Base-by-base conservation (phyloP, 441 rosid species). In the Bruguiera hainesii region DNA sequence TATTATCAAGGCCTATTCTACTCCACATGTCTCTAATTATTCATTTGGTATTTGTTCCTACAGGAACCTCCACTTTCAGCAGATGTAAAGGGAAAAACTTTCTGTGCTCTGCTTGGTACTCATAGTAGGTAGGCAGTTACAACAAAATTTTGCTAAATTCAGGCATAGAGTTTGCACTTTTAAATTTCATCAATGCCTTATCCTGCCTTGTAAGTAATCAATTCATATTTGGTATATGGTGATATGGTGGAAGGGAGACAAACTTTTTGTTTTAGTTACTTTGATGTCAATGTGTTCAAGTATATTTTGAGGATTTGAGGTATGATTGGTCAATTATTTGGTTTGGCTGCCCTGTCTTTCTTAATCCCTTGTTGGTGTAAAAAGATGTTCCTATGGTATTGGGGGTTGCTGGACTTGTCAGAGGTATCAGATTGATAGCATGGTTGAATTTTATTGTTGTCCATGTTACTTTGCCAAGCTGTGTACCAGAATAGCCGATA, bases 11-110 rank as follows among this genome's bases (percentile, higher is more conserved):
- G 46, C 61, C 52, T 53, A 50, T 73, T 19, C 19, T 56, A 28
- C 15, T 58, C 61, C 55, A 31, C 63, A 61, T 65, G 33, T 66
- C 70, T 21, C 70, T 62, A 33, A 60, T 60, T 50, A 61, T 21
- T 61, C 48, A 20, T 5, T 19, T 64, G 60, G 16, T 23, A 60
- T 76, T 60, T 71, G 60, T 61, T 37, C 63, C 74, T 73, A 56
- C 78, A 92, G 99, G 95, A 95, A 59, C 95, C 89, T 48, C 93
- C 97, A 74, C 86, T 95, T 71, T 93, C 99, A 68, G 79, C 89
- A 71, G 97, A 92, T 79, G 81, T 87, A 51, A 89, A 83, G 74
- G 99, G 99, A 61, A 80, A 90, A 82, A 85, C 80, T 25, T 95
- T 92, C 76, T 71, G 76, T 73, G 86, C 95, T 74, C 70, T 95